Evolutionary conservation across 352 stramenopile species (phyloP), one percentile per base, ranked within the genome.

Genomic region (Aphanomyces cochlioides): DNA sequence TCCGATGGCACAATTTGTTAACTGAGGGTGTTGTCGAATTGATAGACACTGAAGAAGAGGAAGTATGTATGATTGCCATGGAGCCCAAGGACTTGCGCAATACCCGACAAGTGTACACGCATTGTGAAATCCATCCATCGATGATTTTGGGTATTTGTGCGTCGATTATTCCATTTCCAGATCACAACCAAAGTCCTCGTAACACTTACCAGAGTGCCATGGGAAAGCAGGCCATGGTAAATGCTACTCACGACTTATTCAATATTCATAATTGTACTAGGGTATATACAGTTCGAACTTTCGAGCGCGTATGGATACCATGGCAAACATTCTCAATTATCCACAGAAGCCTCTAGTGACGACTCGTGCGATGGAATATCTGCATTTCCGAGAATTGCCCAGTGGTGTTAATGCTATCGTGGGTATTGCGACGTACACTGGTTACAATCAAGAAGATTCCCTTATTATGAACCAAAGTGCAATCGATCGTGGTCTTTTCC

Each of bases 21-120:
- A 96, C 95, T 69, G 88, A 99, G 71, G 96, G 97, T 72, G 87
- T 99, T 1, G 92, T 99, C 19, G 97, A 99, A 80, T 97, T 98
- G 57, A 96, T 99, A 69, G 97, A 99, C 75, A 99, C 96, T 17
- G 96, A 99, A 83, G 97, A 99, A 87, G 97, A 99, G 77, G 97
- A 99, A 85, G 98, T 98, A 28, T 98, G 95, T 60, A 99, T 99
- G 97, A 98, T 99, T 81, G 97, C 97, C 10, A 99, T 99, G 97
- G 96, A 99, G 71, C 93, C 95, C 0, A 98, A 97, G 77, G 88
- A 97, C 54, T 79, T 98, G 12, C 76, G 83, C 68, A 87, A 94
- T 59, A 82, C 96, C 47, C 79, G 82, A 8, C 89, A 97, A 67
- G 98, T 98, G 36, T 99, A 99, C 79, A 99, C 98, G 38, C 98